Evolutionary conservation across 2,329 filamentous ascomycete genomes (phyloP).

Genomic region (Colletotrichum agaves): DNA sequence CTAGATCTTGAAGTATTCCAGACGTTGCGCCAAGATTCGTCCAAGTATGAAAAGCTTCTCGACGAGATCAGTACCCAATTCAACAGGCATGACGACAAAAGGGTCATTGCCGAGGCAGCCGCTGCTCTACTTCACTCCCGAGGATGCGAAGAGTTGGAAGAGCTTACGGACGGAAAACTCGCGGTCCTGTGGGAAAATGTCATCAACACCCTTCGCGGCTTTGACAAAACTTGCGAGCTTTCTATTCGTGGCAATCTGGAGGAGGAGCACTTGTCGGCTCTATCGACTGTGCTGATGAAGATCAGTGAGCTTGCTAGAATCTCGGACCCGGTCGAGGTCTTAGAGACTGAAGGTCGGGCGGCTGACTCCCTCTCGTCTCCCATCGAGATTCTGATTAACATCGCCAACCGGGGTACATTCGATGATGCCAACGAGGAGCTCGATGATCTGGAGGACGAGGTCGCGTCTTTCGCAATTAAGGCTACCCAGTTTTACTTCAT

Average conservation of each 20-base stretch:
- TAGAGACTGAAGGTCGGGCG: constrained; percentile 71
- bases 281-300: constrained; percentile 80
- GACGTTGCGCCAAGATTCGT: constrained; percentile 86
- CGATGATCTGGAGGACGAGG: constrained; percentile 81
- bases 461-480: constrained; percentile 80
- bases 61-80: constrained; percentile 97
- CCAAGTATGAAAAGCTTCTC: constrained; percentile 81
- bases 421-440: constrained; percentile 75
- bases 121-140: constrained; percentile 86
- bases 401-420: constrained; percentile 79
- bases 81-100: constrained; percentile 87
- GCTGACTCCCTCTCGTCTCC: constrained; percentile 61
- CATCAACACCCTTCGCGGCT: constrained; percentile 76
- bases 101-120: constrained; percentile 85
- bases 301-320: constrained; percentile 84
- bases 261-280: constrained; percentile 71
- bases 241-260: constrained; percentile 75
- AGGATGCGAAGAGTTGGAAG: constrained; percentile 87
- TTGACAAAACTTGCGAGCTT: constrained; percentile 79
- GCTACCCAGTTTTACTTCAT: constrained; percentile 89
- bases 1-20: constrained; percentile 90
- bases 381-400: constrained; percentile 76
- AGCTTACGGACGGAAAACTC: constrained; percentile 83
- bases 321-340: constrained; percentile 77
- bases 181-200: constrained; percentile 87